Base-by-base conservation (phyloP, 2,329 filamentous ascomycete genomes). In the Pseudogymnoascus sp. region DNA sequence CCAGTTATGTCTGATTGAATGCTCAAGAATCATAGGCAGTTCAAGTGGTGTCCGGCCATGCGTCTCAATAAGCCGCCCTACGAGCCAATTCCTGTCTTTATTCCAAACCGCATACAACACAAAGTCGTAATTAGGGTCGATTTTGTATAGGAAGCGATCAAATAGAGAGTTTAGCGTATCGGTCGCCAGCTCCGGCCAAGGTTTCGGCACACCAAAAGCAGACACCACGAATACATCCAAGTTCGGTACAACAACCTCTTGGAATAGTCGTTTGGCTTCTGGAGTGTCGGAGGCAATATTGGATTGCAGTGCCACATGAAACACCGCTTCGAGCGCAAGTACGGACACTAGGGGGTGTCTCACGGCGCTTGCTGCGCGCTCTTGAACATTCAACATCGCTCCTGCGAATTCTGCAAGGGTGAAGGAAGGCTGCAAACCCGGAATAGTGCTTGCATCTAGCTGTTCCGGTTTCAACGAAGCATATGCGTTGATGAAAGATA, bases 401-500 rank as follows among this genome's bases (percentile, higher is more conserved):
- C 81, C 79, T 57, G 79, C 77, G 67, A 87, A 88, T 39, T 86
- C 82, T 57, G 83, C 79, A 28, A 79, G 64, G 2, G 84, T 83
- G 70, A 96, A 95, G 2, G 90, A 90, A 21, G 84, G 81, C 60
- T 89, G 83, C 34, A 97, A 80, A 33, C 87, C 84, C 0, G 91
- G 92, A 61, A 97, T 94, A 34, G 88, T 88, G 10, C 85, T 88
- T 2, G 90, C 88, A 71, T 97, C 91, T 23, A 96, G 79, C 67
- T 92, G 83, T 26, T 89, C 82, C 0, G 86, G 81, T 10, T 82
- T 82, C 60, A 92, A 81, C 3, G 88, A 89, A 19, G 92, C 80
- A 71, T 92, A 96, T 15, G 91, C 91, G 64, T 88, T 87, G 59
- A 97, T 83, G 71, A 97, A 96, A n/a, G 92, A 95, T 34, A 99